Evolutionary conservation across 2,329 filamentous ascomycete genomes (phyloP), one percentile per base, ranked within the genome.

Genomic region (Ophiostoma triangulosporum): DNA sequence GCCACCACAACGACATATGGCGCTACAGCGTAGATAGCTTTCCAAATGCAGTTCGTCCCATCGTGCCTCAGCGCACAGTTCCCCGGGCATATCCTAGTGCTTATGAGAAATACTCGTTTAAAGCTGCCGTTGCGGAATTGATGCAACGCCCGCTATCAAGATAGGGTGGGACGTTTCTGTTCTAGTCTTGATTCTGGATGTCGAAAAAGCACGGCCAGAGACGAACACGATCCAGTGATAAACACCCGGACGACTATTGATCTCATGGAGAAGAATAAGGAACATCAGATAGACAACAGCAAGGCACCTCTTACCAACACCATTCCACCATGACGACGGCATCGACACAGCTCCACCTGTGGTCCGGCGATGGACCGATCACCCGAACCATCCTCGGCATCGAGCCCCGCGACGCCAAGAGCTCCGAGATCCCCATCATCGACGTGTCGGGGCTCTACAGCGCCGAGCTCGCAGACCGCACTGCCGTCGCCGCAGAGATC

Each of bases 331-430:
- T 45, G 40, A n/a, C 40, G 3, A 24, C 40, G 14, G 24, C 40
- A 8, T 22, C 46, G 27, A 48, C 46, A 6, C 29, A 40, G 35
- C 32, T 51, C 22, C 49, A 31, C 24, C 46, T 56, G 2, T 54
- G 49, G 11, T 56, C 68, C 4, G 65, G 63, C 52, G 64, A 66
- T 52, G 69, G 68, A 1, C 63, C 65, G n/a, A 60, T 70, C 15
- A 65, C 63, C n/a, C 63, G 67, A 14, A 63, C 63, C 3, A 58
- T 70, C n/a, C 62, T 67, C 8, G 52, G 55, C 7, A 64, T 8
- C 20, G 55, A 33, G 56, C 64, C 8, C 56, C 62, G 26, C 20
- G 48, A 26, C 36, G 60, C 40, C 55, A 61, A 36, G 8, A 45
- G 48, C 14, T 45, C 52, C 29, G 57, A 58, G 22, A 57, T 58